Evolutionary conservation across 345 rosid genomes (phyloP), one percentile per base, ranked within the genome.

Genomic region (Lepidium didymum): DNA sequence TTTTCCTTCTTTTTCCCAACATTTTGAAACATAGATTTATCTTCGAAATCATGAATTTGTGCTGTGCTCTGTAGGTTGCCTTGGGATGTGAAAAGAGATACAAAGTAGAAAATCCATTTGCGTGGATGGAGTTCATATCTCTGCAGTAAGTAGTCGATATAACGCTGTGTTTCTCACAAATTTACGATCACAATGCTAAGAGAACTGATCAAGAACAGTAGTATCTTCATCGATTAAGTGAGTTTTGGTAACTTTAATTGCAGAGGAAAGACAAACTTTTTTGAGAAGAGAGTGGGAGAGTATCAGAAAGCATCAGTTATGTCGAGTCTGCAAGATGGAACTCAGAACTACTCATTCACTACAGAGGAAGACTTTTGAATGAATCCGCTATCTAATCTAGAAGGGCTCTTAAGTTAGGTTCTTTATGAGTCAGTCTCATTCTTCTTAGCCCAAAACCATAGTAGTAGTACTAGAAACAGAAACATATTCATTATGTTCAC

Each of bases 51-150:
- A 53, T 23, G 46, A 45, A 34, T 16, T 56, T 36, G 42, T 49
- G 9, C 34, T 35, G 59, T 35, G 14, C 57, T 69, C 12, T 81
- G n/a, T 61, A 90, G 96, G 87, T 84, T 64, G 59, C 98, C 6
- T 83, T 87, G 66, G 92, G 92, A 51, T 85, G 67, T 68, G 80
- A 80, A 55, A 84, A 59, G 78, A 90, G 77, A 61, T 90, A 88
- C 82, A 74, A 80, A 13, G 79, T 75, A 43, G 89, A 87, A 64
- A 93, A 93, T 73, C 98, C 96, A 10, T 93, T 90, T 66, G 96
- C 90, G 56, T 93, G 97, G 98, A 93, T 93, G 98, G 98, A 88
- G 55, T 85, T 90, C 75, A 93, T 93, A 78, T 93, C 94, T 64
- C 78, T 90, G 76, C 96, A 85, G 94, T 87, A 75, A 92, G 96